phyloP scores from a whole-genome alignment of 148 eudicot species.

The Arctostaphylos glauca region DNA sequence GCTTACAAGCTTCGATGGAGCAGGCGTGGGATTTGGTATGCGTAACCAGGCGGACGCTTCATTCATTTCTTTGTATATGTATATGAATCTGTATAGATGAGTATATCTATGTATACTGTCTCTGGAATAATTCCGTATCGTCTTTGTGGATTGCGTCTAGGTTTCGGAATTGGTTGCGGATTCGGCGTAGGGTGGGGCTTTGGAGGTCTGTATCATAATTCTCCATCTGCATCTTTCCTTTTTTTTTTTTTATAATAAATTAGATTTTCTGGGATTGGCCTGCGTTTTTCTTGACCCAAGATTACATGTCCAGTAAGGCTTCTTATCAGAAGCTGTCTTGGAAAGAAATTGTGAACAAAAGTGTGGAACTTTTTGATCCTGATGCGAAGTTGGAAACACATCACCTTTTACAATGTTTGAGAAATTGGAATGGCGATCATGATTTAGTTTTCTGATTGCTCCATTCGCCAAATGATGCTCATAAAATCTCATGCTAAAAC shows the following conservation, averaged over 20 bases:
- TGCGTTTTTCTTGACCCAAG: neutral
- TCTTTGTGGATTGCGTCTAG: slow-evolving; percentile 24
- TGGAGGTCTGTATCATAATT: slow-evolving; percentile 52
- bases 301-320: neutral
- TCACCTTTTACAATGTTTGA: neutral
- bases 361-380: neutral
- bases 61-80: neutral
- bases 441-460: neutral
- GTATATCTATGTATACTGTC: neutral
- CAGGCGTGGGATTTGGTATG: slow-evolving; percentile 66
- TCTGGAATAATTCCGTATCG: neutral
- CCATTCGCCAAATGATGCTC: neutral
- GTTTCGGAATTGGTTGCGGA: slow-evolving; percentile 72
- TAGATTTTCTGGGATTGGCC: neutral
- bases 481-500: neutral
- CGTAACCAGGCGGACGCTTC: neutral
- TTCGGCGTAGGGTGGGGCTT: slow-evolving; percentile 83
- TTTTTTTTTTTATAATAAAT: neutral
- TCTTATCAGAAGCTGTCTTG: neutral
- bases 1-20: slow-evolving; percentile 59
- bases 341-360: neutral
- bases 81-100: neutral
- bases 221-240: neutral
- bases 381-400: neutral
- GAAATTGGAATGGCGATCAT: neutral